Evolutionary conservation across 2,329 filamentous ascomycete species (phyloP).

Genomic region (Coniochaeta hoffmannii): DNA sequence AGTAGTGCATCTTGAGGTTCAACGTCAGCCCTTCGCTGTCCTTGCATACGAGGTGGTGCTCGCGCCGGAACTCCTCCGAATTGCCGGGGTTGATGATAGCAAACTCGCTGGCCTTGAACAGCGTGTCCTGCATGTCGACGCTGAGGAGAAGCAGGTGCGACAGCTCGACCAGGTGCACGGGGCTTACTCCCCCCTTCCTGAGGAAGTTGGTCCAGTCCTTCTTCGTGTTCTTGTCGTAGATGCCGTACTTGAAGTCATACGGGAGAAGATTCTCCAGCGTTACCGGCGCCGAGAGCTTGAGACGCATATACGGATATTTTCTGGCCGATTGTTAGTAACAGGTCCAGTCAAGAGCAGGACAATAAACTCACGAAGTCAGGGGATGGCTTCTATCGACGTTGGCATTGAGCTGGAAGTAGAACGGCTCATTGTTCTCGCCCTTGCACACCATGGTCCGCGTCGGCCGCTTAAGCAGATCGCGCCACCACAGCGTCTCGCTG

Average conservation of each 20-base stretch:
- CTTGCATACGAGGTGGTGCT: conserved; percentile 71
- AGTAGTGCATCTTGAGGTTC: conserved; percentile 84
- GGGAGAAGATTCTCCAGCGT: conserved; percentile 92
- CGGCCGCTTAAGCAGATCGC: conserved; percentile 75
- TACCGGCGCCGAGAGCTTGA: conserved; percentile 85
- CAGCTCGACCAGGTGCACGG: conserved; percentile 92
- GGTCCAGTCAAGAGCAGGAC: neutral
- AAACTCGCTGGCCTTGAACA: conserved; percentile 92
- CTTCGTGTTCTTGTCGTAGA: conserved; percentile 97
- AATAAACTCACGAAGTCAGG: conserved; percentile 55
- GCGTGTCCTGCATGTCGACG: conserved; percentile 92
- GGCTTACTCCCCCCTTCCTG: conserved; percentile 91
- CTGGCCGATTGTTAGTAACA: conserved; percentile 35
- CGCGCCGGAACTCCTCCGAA: conserved; percentile 81
- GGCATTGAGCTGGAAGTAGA: conserved; percentile 95
- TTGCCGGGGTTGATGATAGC: conserved; percentile 90
- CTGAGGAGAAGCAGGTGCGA: conserved; percentile 90
- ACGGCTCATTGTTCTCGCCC: conserved; percentile 79
- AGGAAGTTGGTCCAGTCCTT: conserved; percentile 99
- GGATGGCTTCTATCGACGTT: conserved; percentile 79
- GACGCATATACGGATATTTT: conserved; percentile 88
- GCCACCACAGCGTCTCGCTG: conserved; percentile 84
- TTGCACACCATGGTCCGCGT: conserved; percentile 84
- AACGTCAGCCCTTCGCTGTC: conserved; percentile 76
- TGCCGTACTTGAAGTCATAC: conserved; percentile 98